These are phyloP conservation scores for Rosa persica DNA, from an alignment of 306 rosid genomes.

Conservation along the genomic window DNA sequence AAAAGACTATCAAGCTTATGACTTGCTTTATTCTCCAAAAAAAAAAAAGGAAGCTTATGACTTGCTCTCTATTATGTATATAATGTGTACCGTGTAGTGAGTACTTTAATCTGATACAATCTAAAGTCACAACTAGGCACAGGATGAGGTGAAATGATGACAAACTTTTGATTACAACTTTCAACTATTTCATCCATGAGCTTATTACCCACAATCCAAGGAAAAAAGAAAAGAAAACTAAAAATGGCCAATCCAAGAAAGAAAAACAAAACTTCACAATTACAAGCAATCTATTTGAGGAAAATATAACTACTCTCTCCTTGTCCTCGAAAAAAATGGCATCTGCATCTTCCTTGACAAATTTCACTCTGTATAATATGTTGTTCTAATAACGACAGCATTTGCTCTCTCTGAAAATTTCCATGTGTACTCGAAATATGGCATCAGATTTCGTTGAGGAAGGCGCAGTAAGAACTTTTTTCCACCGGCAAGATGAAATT, in stretches of 20 bases:
- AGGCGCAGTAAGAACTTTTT: constrained; percentile 35
- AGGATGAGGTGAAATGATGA: constrained; percentile 12
- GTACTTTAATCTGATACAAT: constrained; percentile 9
- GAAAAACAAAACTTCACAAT: constrained; percentile 52
- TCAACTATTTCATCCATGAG: constrained; percentile 42
- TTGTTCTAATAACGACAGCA: constrained; percentile 19
- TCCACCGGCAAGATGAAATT: constrained; percentile 28
- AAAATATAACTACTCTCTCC: constrained; percentile 42
- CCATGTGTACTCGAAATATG: constrained; percentile 28
- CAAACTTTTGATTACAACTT: constrained; percentile 40
- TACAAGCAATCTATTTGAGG: constrained; percentile 48
- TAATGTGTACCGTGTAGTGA: not conserved
- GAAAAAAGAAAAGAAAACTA: constrained; percentile 35
- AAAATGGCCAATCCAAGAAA: constrained; percentile 35
- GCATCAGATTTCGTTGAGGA: constrained; percentile 17
- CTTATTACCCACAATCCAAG: constrained; percentile 52
- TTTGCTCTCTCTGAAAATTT: constrained; percentile 26
- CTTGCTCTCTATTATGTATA: not conserved
- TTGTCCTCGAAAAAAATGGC: constrained; percentile 31
- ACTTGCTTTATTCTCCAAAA: not conserved
- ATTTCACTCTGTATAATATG: constrained; percentile 34
- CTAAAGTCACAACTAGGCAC: constrained; percentile 17
- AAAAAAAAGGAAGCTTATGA: too few species aligned
- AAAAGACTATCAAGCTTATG: not conserved
- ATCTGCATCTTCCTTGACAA: constrained; percentile 42